phyloP scores from a whole-genome alignment of 441 rosid genomes.

The Populus hybrid region DNA sequence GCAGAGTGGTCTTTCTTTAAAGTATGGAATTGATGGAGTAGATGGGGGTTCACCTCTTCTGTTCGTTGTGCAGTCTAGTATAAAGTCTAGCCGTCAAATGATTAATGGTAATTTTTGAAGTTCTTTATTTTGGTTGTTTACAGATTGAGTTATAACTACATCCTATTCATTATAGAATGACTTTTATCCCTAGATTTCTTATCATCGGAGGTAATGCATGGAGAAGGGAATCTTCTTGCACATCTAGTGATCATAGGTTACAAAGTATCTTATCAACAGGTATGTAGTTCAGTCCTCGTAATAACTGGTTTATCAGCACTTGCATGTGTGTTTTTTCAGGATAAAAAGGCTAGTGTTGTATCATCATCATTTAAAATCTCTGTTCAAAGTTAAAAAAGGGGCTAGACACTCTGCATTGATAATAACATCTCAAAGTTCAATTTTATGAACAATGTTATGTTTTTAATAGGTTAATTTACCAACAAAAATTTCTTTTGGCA shows the following conservation, averaged over 20 bases:
- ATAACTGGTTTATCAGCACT: not conserved
- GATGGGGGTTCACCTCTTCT: slow-evolving; percentile 94
- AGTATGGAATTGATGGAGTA: slow-evolving; percentile 86
- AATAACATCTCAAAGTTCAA: not conserved
- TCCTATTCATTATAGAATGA: slow-evolving; percentile 22
- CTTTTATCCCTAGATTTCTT: slow-evolving; percentile 53
- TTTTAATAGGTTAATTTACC: not conserved
- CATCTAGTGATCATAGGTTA: slow-evolving; percentile 80
- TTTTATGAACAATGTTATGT: not conserved
- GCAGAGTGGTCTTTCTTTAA: slow-evolving; percentile 63
- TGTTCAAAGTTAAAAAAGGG: not conserved
- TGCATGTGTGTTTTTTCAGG: slow-evolving; percentile 5
- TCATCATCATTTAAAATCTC: not conserved
- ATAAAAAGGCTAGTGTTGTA: not conserved
- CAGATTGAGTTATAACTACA: slow-evolving; percentile 12
- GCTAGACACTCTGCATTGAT: not conserved
- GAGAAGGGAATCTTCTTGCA: slow-evolving; percentile 89
- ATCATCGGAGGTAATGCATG: slow-evolving; percentile 87
- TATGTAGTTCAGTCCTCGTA: slow-evolving; percentile 29
- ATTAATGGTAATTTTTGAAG: slow-evolving; percentile 54
- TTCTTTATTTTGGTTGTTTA: slow-evolving; percentile 2
- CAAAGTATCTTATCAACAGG: slow-evolving; percentile 86
- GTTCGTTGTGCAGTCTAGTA: slow-evolving; percentile 47
- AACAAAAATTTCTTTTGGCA: slow-evolving; percentile 29
- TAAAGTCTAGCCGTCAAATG: slow-evolving; percentile 79